Evolutionary conservation across 2,329 filamentous ascomycete genomes (phyloP).

Genomic region (Sclerotiophoma versabilis): DNA sequence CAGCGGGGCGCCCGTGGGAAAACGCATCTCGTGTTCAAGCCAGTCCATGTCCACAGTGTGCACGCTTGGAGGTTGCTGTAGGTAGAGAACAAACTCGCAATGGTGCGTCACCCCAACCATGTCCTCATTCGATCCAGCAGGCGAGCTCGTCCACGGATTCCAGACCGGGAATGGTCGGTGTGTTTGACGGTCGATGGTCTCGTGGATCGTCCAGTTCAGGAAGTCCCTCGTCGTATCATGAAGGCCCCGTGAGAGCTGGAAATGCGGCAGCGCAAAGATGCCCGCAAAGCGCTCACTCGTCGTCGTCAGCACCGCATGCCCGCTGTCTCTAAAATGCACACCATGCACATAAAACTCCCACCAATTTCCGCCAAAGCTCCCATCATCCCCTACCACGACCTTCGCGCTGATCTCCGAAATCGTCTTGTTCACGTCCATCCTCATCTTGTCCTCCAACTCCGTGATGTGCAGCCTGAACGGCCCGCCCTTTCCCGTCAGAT

Average conservation of each 20-base stretch:
- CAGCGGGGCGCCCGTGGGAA: constrained; percentile 64
- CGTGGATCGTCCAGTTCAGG: constrained; percentile 75
- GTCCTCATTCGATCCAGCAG: constrained; percentile 64
- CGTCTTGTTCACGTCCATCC: constrained; percentile 47
- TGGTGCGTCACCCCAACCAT: constrained; percentile 72
- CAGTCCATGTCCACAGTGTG: constrained; percentile 52
- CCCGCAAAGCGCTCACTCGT: constrained; percentile 89
- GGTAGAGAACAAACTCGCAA: constrained; percentile 88
- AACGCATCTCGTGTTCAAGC: constrained; percentile 66
- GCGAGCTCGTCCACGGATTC: constrained; percentile 79
- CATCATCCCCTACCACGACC: constrained; percentile 74
- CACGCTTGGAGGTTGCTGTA: constrained; percentile 66
- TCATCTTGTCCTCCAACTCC: constrained; percentile 55
- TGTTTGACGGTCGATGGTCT: constrained; percentile 71
- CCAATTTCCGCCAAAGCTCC: constrained; percentile 69
- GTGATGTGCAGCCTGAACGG: constrained; percentile 75
- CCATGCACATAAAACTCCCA: constrained; percentile 85
- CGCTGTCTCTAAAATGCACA: constrained; percentile 83
- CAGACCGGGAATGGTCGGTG: constrained; percentile 59
- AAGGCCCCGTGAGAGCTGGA: constrained; percentile 67
- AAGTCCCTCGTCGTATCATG: constrained; percentile 61
- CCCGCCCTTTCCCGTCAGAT: constrained; percentile 72
- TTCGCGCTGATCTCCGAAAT: constrained; percentile 74
- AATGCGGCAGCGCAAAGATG: constrained; percentile 86
- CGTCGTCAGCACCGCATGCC: constrained; percentile 81